A percentile compares a stretch with the other conserved stretches of the same genome.
Conservation (phyloP, 73 alveolate species). For the Urostyla sp. region DNA sequence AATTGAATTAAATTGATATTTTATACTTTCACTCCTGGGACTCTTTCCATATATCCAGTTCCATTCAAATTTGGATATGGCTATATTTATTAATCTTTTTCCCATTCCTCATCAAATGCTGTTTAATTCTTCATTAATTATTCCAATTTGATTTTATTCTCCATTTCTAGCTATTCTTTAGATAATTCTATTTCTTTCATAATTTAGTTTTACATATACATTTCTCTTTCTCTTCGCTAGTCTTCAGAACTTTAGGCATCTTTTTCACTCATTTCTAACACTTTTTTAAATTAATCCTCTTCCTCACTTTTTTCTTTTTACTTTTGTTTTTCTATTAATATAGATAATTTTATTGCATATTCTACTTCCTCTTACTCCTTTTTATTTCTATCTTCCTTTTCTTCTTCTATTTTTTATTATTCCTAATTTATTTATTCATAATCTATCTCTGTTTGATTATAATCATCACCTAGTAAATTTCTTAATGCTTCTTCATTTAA, state of each 20-base stretch:
- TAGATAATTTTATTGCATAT: slow-evolving; percentile 35
- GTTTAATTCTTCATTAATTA: neutral
- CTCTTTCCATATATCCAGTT: neutral
- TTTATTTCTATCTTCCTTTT: slow-evolving; percentile 4
- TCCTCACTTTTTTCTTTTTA: slow-evolving; percentile 31
- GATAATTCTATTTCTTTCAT: slow-evolving; percentile 9
- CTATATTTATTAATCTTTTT: neutral
- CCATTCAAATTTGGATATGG: neutral
- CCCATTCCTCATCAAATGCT: neutral
- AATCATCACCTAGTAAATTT: slow-evolving; percentile 15
- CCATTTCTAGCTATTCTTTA: slow-evolving; percentile 41
- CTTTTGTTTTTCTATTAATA: slow-evolving; percentile 40
- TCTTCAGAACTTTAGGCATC: slow-evolving; percentile 12
- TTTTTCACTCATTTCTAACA: slow-evolving; percentile 53
- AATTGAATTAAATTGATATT: too few relatives aligned
- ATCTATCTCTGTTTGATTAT: too few relatives aligned
- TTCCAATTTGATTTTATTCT: slow-evolving; percentile 14
- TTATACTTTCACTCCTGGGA: too few relatives aligned
- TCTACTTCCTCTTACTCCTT: slow-evolving; percentile 58
- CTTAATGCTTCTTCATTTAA: slow-evolving; percentile 82
- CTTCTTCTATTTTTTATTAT: slow-evolving; percentile 3
- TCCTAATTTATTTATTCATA: too few relatives aligned
- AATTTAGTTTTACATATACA: neutral
- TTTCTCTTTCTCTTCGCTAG: neutral
- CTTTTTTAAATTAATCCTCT: slow-evolving; percentile 50